Evolutionary conservation across 2,329 filamentous ascomycete genomes (phyloP), one percentile per base, ranked within the genome.

Genomic region (Nannizziopsis barbatae): DNA sequence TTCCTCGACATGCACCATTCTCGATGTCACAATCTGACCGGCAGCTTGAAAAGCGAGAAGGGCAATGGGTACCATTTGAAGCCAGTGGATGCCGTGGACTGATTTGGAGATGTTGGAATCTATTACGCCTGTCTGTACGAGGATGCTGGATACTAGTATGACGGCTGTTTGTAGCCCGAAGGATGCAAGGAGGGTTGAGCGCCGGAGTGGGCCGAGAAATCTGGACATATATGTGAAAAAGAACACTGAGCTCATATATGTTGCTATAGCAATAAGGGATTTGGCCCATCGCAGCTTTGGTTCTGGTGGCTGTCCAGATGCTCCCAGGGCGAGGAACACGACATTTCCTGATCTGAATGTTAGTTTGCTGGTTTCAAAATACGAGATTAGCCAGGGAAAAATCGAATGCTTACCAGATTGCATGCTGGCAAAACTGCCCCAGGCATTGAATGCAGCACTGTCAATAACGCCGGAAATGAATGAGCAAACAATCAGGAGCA

Each of bases 211-310:
- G 2, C 45, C 53, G 20, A 66, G 55, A 12, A 56, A 47, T 4
- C 66, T 61, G 17, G 61, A 62, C 5, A 63, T 43, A 18, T 61
- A 54, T 40, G 61, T 66, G 58, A 70, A 71, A 55, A 68, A 60
- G 30, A 71, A 38, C 15, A 64, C 64, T 51, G 67, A 63, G 9
- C 58, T 14, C n/a, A 68, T 51, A 54, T 69, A 71, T 30, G 62
- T 57, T 6, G 51, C 52, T 1, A 71, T 57, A n/a, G 67, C 60
- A 15, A 65, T 63, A 31, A 71, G 60, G 3, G 66, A 67, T 53
- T 70, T 70, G 52, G 65, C 63, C 62, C 67, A 71, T 38, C 65
- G 63, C 45, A 65, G 66, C 5, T 59, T 56, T 30, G 67, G 66
- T 32, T 62, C 61, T 27, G 57, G 53, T n/a, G 67, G 68, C 51